These are phyloP conservation scores for Myrica gale DNA, from an alignment of 306 rosid species.

Conservation along the genomic window DNA sequence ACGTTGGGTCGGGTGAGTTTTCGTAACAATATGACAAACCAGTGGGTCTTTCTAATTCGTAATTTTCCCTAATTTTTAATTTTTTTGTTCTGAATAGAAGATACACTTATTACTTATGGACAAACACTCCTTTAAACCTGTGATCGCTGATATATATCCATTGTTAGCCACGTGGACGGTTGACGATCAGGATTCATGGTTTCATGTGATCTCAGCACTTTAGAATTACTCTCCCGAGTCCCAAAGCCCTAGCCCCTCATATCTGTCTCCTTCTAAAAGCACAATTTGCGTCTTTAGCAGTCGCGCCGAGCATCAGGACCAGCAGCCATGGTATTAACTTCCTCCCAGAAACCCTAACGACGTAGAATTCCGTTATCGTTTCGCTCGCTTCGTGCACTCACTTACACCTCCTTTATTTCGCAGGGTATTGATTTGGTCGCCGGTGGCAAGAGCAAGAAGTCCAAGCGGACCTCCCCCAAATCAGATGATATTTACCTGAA, in stretches of 20 bases:
- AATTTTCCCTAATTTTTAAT: too few species aligned
- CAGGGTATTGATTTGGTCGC: slow-evolving; percentile 86
- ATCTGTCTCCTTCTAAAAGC: neutral
- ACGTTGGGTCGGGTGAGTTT: too few species aligned
- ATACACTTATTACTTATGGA: too few species aligned
- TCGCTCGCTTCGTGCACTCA: neutral
- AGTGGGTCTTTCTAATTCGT: too few species aligned
- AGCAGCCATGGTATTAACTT: slow-evolving; percentile 38
- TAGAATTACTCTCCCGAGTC: neutral
- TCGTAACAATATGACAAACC: too few species aligned
- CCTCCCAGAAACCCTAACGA: neutral
- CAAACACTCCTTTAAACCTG: too few species aligned
- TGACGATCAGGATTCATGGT: neutral
- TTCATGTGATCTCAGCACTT: neutral
- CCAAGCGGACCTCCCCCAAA: slow-evolving; percentile 65
- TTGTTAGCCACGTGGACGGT: neutral
- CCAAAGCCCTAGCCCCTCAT: slow-evolving; percentile 43
- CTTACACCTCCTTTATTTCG: neutral
- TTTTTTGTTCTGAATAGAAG: too few species aligned
- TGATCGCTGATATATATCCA: too few species aligned
- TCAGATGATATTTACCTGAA: slow-evolving; percentile 73
- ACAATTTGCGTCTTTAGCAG: neutral
- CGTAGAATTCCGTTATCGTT: neutral
- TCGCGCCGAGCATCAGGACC: slow-evolving; percentile 17
- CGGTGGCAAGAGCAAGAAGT: slow-evolving; percentile 79